Evolutionary conservation across 1,284 basidiomycete species (phyloP).

Genomic region (Trametes sp.): DNA sequence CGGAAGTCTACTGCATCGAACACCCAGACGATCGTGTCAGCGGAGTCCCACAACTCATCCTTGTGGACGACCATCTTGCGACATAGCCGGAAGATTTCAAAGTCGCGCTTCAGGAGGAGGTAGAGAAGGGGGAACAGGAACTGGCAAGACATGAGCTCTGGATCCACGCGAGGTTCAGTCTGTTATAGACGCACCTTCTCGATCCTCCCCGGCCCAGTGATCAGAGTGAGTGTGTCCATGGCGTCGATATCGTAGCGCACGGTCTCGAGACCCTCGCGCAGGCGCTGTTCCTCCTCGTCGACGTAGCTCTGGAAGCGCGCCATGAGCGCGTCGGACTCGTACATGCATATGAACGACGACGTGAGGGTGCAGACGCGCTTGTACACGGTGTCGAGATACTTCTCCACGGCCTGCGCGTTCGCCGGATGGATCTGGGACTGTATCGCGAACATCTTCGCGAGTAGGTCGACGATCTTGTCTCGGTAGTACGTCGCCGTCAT

Average conservation of each 20-base stretch:
- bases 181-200: slow-evolving; percentile 29
- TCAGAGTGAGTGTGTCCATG: slow-evolving; percentile 33
- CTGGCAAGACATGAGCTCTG: slow-evolving; percentile 31
- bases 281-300: slow-evolving; percentile 32
- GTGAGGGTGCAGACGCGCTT: not conserved
- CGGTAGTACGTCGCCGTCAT: slow-evolving; percentile 33
- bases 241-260: slow-evolving; percentile 35
- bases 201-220: slow-evolving; percentile 32
- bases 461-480: slow-evolving; percentile 27
- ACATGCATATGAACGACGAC: slow-evolving; percentile 11
- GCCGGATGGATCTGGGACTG: slow-evolving; percentile 18
- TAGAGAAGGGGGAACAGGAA: slow-evolving; percentile 39
- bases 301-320: slow-evolving; percentile 31
- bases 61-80: slow-evolving; percentile 26
- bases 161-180: not conserved
- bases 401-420: slow-evolving; percentile 30
- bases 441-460: slow-evolving; percentile 35
- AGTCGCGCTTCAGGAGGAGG: slow-evolving; percentile 30
- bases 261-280: slow-evolving; percentile 29
- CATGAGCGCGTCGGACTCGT: slow-evolving; percentile 21
- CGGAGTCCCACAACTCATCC: slow-evolving; percentile 39
- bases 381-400: slow-evolving; percentile 27
- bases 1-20: slow-evolving; percentile 26
- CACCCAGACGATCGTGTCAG: slow-evolving; percentile 26
- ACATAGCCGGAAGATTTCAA: slow-evolving; percentile 28